A percentile compares a stretch with the other conserved stretches of the same genome.
phyloP scores from a whole-genome alignment of 2,329 filamentous ascomycete genomes.

The Aspergillus clavatus region DNA sequence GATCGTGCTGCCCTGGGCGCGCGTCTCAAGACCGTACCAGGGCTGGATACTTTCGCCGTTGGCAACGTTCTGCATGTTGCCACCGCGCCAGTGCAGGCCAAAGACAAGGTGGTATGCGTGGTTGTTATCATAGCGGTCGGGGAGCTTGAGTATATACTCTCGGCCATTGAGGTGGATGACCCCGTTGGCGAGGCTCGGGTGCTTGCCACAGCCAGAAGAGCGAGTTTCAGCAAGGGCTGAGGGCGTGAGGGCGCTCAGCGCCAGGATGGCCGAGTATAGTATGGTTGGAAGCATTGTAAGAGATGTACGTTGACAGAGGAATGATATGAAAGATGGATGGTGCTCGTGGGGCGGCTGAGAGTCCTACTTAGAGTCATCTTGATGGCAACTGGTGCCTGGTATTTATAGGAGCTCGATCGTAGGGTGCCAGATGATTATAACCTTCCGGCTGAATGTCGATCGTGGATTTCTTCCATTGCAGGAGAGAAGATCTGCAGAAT shows the following conservation, averaged over 20 bases:
- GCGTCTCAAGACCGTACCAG: constrained; percentile 40
- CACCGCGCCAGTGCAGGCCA: constrained; percentile 40
- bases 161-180: constrained; percentile 11
- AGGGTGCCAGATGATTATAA: not conserved
- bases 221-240: not conserved
- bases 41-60: constrained; percentile 25
- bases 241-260: not conserved
- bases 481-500: not conserved
- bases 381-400: not conserved
- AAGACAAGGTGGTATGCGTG: constrained; percentile 42
- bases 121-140: constrained; percentile 35
- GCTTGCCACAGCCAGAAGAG: constrained; percentile 12
- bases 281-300: not conserved
- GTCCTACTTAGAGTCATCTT: not conserved
- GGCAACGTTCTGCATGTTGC: constrained; percentile 37
- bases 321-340: not conserved
- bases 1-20: constrained; percentile 38
- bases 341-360: not conserved
- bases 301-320: not conserved
- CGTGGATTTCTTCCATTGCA: not conserved
- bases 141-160: constrained; percentile 13
- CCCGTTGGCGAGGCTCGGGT: constrained; percentile 8
- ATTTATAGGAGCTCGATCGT: not conserved
- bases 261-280: not conserved
- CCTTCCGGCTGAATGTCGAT: not conserved